Percentiles rank a stretch among this genome's conserved stretches.
These are phyloP conservation scores for Millerago galiae DNA, from an alignment of 805 yeast species.

Conservation along the genomic window DNA sequence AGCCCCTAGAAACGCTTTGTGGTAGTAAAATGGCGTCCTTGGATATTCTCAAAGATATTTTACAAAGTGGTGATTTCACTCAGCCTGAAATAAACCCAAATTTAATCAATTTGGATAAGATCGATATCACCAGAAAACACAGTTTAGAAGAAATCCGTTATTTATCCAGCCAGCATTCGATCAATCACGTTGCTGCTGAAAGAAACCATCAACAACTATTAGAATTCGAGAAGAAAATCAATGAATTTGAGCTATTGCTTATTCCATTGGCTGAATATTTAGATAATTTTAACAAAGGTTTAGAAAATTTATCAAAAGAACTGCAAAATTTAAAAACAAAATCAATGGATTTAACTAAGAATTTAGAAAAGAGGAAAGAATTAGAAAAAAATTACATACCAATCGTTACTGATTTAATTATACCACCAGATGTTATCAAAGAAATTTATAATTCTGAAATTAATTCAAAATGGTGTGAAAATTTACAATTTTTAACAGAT, in stretches of 20 bases:
- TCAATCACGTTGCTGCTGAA: conserved; percentile 4
- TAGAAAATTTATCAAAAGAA: conserved; percentile 50
- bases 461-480: conserved; percentile 58
- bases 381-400: conserved; percentile 58
- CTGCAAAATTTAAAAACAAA: conserved; percentile 53
- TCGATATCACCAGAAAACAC: conserved; percentile 3
- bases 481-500: conserved; percentile 50
- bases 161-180: conserved; percentile 7
- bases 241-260: conserved; percentile 21
- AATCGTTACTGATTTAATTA: conserved; percentile 63
- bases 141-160: conserved; percentile 7
- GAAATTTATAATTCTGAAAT: conserved; percentile 55
- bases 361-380: conserved; percentile 41
- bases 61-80: conserved; percentile 2
- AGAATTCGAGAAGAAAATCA: conserved; percentile 13
- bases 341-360: conserved; percentile 40
- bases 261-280: conserved; percentile 50
- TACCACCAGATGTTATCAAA: conserved; percentile 65
- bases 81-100: neutral
- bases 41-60: neutral
- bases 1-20: neutral
- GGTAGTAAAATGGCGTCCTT: neutral
- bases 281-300: conserved; percentile 48
- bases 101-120: neutral
- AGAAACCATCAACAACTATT: conserved; percentile 13